A percentile compares a stretch with the other conserved stretches of the same genome.
Evolutionary conservation across 768 basidiomycete species (phyloP).

Genomic region (Boletus rubescentipes): DNA sequence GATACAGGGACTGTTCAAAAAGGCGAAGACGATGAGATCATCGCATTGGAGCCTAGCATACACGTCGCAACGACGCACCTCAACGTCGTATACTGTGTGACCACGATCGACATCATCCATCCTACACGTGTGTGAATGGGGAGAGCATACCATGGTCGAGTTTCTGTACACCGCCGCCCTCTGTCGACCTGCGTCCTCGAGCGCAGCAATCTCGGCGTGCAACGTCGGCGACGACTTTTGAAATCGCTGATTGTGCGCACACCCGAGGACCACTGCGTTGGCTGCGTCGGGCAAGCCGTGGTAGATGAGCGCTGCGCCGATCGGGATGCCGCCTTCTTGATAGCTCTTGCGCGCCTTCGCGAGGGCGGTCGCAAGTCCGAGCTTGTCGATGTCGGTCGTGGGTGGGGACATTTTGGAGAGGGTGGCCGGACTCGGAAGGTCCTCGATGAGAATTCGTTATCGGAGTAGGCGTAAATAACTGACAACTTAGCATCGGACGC

Average conservation of each 20-base stretch:
- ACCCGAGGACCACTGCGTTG: conserved; percentile 36
- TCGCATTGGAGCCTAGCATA: too few relatives aligned
- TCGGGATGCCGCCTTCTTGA: conserved; percentile 59
- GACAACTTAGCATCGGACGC: too few relatives aligned
- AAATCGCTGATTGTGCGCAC: conserved; percentile 45
- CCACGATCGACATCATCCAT: neutral
- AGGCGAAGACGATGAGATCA: too few relatives aligned
- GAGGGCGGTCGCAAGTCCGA: conserved; percentile 35
- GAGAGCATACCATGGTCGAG: conserved; percentile 46
- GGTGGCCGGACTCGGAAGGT: too few relatives aligned
- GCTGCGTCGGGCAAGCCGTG: conserved; percentile 7
- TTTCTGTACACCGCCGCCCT: conserved; percentile 44
- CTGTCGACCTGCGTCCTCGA: conserved; percentile 54
- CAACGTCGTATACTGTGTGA: conserved; percentile 37
- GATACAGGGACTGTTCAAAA: conserved; percentile 46
- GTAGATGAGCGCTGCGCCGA: conserved; percentile 51
- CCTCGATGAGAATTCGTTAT: too few relatives aligned
- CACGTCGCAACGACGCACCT: conserved; percentile 21
- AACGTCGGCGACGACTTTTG: conserved; percentile 43
- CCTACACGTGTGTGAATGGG: too few relatives aligned
- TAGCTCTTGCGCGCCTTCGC: conserved; percentile 47
- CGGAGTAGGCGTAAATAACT: too few relatives aligned
- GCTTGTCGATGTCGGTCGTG: conserved; percentile 20
- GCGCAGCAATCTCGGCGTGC: conserved; percentile 49
- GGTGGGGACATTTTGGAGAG: neutral